Percentiles rank a stretch among this genome's conserved stretches.
Evolutionary conservation across 192 early-diverging fungal genomes (phyloP).

Genomic region (Gigaspora rosea): DNA sequence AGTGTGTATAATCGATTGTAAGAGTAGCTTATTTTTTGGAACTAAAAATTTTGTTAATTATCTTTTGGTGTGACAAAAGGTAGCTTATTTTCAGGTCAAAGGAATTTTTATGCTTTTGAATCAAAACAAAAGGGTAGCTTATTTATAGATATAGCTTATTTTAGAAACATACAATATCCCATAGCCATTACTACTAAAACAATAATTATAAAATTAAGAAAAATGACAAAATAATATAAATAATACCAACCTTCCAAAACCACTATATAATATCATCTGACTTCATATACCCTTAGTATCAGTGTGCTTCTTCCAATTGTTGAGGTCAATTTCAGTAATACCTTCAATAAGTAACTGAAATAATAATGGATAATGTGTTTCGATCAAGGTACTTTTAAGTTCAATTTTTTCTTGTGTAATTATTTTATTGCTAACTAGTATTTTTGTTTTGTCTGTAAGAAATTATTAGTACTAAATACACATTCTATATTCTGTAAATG

Average conservation of each 20-base stretch:
- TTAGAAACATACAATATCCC: constrained; percentile 71
- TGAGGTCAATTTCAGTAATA: constrained; percentile 93
- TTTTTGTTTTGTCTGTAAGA: no score
- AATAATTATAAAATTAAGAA: neutral
- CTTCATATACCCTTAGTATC: constrained; percentile 95
- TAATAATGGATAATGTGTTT: constrained; percentile 7
- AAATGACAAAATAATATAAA: neutral
- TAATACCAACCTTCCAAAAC: constrained; percentile 85
- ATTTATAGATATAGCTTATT: no score
- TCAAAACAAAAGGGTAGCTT: constrained; percentile 92
- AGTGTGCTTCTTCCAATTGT: constrained; percentile 99
- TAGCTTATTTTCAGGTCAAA: no score
- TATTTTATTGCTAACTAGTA: neutral
- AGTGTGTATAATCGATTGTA: no score
- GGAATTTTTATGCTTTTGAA: no score
- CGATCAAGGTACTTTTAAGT: neutral
- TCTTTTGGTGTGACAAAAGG: no score
- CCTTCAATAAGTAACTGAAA: constrained; percentile 89
- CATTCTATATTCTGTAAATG: no score
- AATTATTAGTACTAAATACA: no score
- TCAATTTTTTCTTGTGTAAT: neutral
- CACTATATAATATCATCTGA: constrained; percentile 91
- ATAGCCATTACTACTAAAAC: constrained; percentile 66
- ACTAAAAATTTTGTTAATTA: no score
- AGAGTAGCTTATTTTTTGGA: no score